Percentiles rank a stretch among this genome's conserved stretches.
phyloP scores from a whole-genome alignment of 2,329 filamentous ascomycete species.

The Calonectria hongkongensis region DNA sequence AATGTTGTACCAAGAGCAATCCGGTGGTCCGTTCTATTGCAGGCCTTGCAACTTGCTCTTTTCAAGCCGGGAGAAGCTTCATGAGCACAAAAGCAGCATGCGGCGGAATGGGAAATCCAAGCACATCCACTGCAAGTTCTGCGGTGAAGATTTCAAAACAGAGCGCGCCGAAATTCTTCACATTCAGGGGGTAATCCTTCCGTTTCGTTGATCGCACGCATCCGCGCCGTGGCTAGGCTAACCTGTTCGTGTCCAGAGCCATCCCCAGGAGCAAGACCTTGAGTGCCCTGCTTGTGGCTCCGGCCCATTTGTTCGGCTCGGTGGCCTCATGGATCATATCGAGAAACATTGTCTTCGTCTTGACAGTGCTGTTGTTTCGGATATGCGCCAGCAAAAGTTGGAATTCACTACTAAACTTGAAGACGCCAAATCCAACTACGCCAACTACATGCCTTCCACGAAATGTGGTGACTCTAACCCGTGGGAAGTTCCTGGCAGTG shows the following conservation, averaged over 20 bases:
- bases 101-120: conserved; percentile 45
- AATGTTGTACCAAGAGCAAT: conserved; percentile 43
- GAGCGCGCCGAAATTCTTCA: conserved; percentile 58
- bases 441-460: conserved; percentile 50
- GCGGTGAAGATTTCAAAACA: conserved; percentile 61
- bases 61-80: conserved; percentile 48
- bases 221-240: too few species aligned
- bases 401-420: conserved; percentile 59
- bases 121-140: conserved; percentile 63
- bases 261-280: conserved; percentile 64
- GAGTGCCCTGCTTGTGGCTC: conserved; percentile 67
- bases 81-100: conserved; percentile 58
- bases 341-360: conserved; percentile 65
- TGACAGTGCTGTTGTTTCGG: conserved; percentile 56
- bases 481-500: not conserved
- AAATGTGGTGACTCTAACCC: not conserved
- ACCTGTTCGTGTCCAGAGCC: conserved; percentile 54
- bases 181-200: conserved; percentile 57
- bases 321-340: conserved; percentile 66
- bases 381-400: conserved; percentile 61
- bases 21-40: conserved; percentile 52
- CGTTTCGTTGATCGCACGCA: not conserved
- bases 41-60: conserved; percentile 57
- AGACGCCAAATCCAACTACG: conserved; percentile 56
- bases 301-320: conserved; percentile 60